Conservation (phyloP, 176 grass and related monocot genomes). For the Ensete ventricosum region DNA sequence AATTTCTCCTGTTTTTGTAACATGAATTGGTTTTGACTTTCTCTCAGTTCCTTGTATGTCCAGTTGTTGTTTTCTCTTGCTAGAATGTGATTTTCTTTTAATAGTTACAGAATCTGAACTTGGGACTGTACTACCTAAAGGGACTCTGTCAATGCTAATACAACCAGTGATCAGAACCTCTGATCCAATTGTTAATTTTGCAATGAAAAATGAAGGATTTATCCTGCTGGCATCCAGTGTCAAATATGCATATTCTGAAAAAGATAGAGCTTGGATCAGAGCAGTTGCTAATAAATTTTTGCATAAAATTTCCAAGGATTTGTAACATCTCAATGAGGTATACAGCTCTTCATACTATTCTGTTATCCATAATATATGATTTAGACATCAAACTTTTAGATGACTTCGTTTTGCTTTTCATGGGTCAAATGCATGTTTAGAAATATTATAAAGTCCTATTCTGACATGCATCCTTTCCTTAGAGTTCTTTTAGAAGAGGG, state of each 20-base stretch:
- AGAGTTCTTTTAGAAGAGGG: no score
- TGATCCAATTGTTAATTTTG: constrained; percentile 21
- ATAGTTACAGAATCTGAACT: constrained; percentile 45
- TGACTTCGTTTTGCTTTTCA: no score
- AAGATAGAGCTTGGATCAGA: constrained; percentile 83
- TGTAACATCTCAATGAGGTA: not conserved
- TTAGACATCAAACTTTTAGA: no score
- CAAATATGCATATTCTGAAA: constrained; percentile 79
- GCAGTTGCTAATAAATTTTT: constrained; percentile 74
- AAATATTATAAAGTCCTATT: no score
- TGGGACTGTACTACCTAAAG: constrained; percentile 51
- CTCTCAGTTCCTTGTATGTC: no score
- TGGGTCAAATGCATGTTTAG: no score
- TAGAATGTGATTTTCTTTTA: constrained; percentile 6
- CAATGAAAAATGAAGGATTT: constrained; percentile 46
- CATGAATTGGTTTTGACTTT: no score
- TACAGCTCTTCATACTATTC: not conserved
- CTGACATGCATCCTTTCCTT: no score
- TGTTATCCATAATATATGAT: not conserved
- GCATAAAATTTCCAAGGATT: constrained; percentile 9
- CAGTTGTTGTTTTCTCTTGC: constrained; percentile 7
- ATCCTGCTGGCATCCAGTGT: constrained; percentile 69
- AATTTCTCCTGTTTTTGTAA: not conserved
- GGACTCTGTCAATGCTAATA: constrained; percentile 51
- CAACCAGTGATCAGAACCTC: constrained; percentile 37